Evolutionary conservation across 2,329 filamentous ascomycete genomes (phyloP), one percentile per base, ranked within the genome.

Genomic region (Ophiostoma sp.): DNA sequence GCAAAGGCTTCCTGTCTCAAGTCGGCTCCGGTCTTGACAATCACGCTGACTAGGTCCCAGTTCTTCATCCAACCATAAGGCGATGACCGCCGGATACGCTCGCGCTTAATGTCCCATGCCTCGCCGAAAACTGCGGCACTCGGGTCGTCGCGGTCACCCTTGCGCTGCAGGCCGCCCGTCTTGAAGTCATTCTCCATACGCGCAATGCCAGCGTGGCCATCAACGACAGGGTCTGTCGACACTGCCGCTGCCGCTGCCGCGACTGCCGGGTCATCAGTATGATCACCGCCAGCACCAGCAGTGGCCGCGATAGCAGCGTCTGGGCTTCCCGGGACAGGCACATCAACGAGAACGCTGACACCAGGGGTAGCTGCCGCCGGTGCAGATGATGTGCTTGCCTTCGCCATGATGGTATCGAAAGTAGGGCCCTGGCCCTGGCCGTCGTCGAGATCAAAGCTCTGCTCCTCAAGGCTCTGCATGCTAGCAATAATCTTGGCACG

Each of bases 161-260:
- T 90, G 68, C 90, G 87, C 76, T 91, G 90, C 17, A 95, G 88
- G 69, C 92, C 92, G 73, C 91, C 92, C 17, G 92, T 95, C 81
- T 93, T 94, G 78, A 93, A 86, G 77, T 95, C 92, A 77, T 95
- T 95, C 77, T 95, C 92, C 92, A 95, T 95, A 71, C 92, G 86
- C 70, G 91, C 92, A 69, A 90, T 88, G 71, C 92, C 92, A 11
- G 91, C 91, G 71, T 87, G 90, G 17, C 88, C 84, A 74, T 91
- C 91, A 71, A 89, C 81, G 1, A 81, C 78, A 8, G 81, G 81
- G 20, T 81, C 72, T 3, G 64, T 68, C 1, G 69, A 62, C 1
- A 67, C 67, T 3, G 67, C 54, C 6, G 68, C 71, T 6, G 67
- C 71, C 2, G 60, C 67, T 4, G 48, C 48, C 7, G 48, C 17